Base-by-base conservation (phyloP, 345 rosid genomes). In the Microcos paniculata region DNA sequence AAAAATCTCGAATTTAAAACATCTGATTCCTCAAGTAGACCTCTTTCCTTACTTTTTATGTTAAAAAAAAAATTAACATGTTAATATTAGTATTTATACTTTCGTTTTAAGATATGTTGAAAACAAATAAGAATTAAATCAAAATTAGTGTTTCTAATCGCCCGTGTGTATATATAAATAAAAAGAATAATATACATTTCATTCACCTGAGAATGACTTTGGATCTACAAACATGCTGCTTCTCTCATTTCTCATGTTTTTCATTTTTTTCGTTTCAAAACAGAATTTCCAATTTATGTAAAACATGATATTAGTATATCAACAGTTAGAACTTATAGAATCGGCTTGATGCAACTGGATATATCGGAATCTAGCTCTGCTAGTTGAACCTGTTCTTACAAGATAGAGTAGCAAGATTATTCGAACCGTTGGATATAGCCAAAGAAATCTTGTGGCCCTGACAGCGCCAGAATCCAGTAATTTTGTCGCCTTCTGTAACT, bases 341-440 rank as follows among this genome's bases (percentile, higher is more conserved):
- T n/a, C 74, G 38, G 74, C 66, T 76, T 15, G 51, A 59, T 1
- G 64, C 56, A 51, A 64, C 71, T 19, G 53, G 65, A 55, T n/a
- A n/a, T n/a, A 74, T 16, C 55, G 64, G n/a, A 62, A 72, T 71
- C 52, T 23, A 72, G 45, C 24, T 57, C 23, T 66, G 55, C 35
- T 26, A 52, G 59, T 43, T 31, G 58, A 78, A 51, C 69, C 45
- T 55, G n/a, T 49, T 77, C 87, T 87, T 78, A 95, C 99, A 78
- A 96, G 91, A 87, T 96, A 94, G 85, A 89, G 90, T 26, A 96
- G 93, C 72, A 91, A 78, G 73, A 83, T 78, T 45, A 96, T 78
- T 45, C 98, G 91, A 58, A 98, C 99, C 65, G 86, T 86, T 14
- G 99, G 99, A 83, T 96, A 94, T 76, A 90, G 96, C 98, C 98